Evolutionary conservation across 139 green algal species (phyloP).

Genomic region (Trebouxia sp.): DNA sequence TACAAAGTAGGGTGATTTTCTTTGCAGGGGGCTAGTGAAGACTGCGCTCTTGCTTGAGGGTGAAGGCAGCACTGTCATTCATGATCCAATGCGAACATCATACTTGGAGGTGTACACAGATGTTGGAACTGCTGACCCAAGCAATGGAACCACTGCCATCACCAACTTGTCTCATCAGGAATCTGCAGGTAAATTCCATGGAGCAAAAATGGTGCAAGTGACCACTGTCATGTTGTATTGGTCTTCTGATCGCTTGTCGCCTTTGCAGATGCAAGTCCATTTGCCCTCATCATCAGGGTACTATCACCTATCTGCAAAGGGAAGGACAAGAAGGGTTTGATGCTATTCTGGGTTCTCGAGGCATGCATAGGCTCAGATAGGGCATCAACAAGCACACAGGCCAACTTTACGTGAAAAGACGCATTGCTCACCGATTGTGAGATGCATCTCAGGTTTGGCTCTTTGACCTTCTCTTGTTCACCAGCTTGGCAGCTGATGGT

Average conservation of each 20-base stretch:
- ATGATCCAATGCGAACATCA: not conserved
- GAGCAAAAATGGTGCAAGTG: not conserved
- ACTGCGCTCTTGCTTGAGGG: constrained; percentile 3
- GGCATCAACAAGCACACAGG: not conserved
- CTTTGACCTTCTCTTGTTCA: not conserved
- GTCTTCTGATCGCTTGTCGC: not conserved
- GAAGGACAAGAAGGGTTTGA: constrained; percentile 9
- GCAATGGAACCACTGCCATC: not conserved
- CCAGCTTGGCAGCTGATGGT: constrained; percentile 1
- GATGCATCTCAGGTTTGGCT: not conserved
- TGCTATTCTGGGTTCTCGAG: not conserved
- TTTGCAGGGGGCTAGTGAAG: not conserved
- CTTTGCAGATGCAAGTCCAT: constrained; percentile 6
- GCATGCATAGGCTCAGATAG: not conserved
- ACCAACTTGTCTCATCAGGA: not conserved
- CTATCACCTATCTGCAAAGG: not conserved
- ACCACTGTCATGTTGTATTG: not conserved
- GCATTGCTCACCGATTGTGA: not conserved
- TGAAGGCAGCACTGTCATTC: not conserved
- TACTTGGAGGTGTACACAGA: constrained; percentile 9
- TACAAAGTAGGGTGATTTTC: not conserved
- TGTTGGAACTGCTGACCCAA: not conserved
- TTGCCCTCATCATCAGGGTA: not conserved
- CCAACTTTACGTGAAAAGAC: constrained; percentile 1
- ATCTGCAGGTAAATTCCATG: not conserved